Evolutionary conservation across 2,329 filamentous ascomycete species (phyloP).

Genomic region (Fusarium sp.): DNA sequence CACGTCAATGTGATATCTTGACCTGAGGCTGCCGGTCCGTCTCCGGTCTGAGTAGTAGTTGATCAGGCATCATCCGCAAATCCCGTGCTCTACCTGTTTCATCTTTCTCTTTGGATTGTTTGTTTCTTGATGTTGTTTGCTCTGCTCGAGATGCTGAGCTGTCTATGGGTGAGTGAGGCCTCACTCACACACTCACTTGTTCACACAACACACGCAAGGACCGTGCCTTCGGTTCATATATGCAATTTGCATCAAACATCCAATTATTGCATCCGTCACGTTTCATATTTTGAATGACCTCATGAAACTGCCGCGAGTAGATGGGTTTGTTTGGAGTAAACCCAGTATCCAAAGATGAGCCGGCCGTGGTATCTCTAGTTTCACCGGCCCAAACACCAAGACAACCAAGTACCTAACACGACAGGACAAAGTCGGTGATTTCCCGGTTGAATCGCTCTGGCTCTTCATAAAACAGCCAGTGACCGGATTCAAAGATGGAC

Average conservation of each 20-base stretch:
- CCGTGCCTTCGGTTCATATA: no score
- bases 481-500: slow-evolving; percentile 46
- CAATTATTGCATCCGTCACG: background rate
- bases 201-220: no score
- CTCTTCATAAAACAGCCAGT: slow-evolving; percentile 50
- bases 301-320: background rate
- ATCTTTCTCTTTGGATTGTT: no score
- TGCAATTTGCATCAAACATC: no score
- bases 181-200: no score
- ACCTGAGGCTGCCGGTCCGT: background rate
- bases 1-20: background rate
- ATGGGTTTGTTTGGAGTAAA: slow-evolving; percentile 2
- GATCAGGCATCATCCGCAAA: no score
- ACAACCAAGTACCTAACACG: slow-evolving; percentile 22
- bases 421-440: slow-evolving; percentile 40
- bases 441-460: slow-evolving; percentile 46
- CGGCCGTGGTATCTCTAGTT: background rate
- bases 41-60: background rate
- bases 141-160: no score
- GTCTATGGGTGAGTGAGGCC: no score
- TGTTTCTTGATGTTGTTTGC: no score
- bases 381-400: background rate
- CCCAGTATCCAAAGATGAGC: background rate
- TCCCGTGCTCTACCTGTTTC: no score
- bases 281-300: slow-evolving; percentile 1